Evolutionary conservation across 192 early-diverging fungal species (phyloP), one percentile per base, ranked within the genome.

Genomic region (Mortierella hygrophila): DNA sequence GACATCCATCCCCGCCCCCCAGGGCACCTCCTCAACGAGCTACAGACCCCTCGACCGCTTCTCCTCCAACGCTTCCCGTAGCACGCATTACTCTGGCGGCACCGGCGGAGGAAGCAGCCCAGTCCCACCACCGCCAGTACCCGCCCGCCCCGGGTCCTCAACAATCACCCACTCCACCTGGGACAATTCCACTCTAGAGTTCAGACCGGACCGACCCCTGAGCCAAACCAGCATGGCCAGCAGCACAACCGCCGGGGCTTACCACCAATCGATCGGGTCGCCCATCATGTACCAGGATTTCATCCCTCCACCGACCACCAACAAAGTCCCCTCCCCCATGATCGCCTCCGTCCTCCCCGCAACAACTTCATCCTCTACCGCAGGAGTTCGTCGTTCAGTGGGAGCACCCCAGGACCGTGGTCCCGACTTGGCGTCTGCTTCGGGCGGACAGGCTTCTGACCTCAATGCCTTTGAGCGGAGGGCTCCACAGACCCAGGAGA

Each of bases 401-500:
- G 38, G 82, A 7, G 47, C 78, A 13, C 84, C 84, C 23, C 84
- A 86, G 32, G 84, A 86, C 32, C 49, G 84, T 3, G 41, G 71
- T 2, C 47, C 75, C 6, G 75, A 73, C 0, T 44, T n/a, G 20
- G 68, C 76, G 8, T 76, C 70, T 15, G 42, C 49, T 63, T 18
- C 29, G 70, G 21, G 52, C 35, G 84, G 79, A 29, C 77, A 86
- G 37, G 65, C 74, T 20, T 86, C 84, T 2, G 26, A 41, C 26
- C 29, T 86, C n/a, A 86, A 86, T 26, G 74, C 84, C 6, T 77
- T 81, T 72, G 84, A 86, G 13, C 69, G 84, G 13, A 65, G 84
- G 20, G 72, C 77, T 21, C 84, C 84, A 1, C 84, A 86, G 68
- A 41, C 49, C 49, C 35, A 72, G 23, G 79, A 81, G 4, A 72